These are phyloP conservation scores for Irpex sp. DNA, from an alignment of 1,284 basidiomycete species.

Conservation along the genomic window DNA sequence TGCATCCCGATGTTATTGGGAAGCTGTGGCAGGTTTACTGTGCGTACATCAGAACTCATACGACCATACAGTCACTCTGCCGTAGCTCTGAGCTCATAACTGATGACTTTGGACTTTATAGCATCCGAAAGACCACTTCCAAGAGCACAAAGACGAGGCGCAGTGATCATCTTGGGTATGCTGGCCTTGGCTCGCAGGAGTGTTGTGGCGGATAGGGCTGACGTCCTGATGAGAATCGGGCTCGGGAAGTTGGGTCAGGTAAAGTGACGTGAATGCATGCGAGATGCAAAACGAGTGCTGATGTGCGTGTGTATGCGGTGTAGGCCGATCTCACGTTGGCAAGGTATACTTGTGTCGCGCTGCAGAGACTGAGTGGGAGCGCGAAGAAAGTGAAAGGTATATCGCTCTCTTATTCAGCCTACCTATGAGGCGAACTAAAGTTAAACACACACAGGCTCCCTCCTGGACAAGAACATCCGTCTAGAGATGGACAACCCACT, in stretches of 20 bases:
- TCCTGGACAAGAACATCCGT: constrained; percentile 84
- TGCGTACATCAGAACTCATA: constrained; percentile 34
- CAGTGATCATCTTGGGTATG: constrained; percentile 96
- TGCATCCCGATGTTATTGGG: constrained; percentile 82
- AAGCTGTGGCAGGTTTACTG: constrained; percentile 97
- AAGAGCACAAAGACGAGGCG: constrained; percentile 82
- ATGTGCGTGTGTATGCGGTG: neutral
- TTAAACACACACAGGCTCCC: constrained; percentile 62
- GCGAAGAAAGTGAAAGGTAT: constrained; percentile 96
- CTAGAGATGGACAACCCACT: constrained; percentile 88
- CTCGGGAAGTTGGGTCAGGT: constrained; percentile 85
- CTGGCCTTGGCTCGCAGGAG: constrained; percentile 82
- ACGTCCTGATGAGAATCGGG: constrained; percentile 86
- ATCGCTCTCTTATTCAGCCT: too few species aligned
- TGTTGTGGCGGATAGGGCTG: constrained; percentile 86
- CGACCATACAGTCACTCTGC: too few species aligned
- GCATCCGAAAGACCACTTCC: constrained; percentile 75
- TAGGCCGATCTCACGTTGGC: constrained; percentile 88
- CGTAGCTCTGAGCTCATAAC: neutral
- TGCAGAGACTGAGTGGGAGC: constrained; percentile 91
- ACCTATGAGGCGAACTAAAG: too few species aligned
- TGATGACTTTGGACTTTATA: constrained; percentile 24
- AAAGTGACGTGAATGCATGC: neutral
- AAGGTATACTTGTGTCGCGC: constrained; percentile 89
- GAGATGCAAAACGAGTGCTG: neutral